A percentile compares a stretch with the other conserved stretches of the same genome.
Conservation (phyloP, 1,284 basidiomycete genomes). For the Trichosporon ovoides region DNA sequence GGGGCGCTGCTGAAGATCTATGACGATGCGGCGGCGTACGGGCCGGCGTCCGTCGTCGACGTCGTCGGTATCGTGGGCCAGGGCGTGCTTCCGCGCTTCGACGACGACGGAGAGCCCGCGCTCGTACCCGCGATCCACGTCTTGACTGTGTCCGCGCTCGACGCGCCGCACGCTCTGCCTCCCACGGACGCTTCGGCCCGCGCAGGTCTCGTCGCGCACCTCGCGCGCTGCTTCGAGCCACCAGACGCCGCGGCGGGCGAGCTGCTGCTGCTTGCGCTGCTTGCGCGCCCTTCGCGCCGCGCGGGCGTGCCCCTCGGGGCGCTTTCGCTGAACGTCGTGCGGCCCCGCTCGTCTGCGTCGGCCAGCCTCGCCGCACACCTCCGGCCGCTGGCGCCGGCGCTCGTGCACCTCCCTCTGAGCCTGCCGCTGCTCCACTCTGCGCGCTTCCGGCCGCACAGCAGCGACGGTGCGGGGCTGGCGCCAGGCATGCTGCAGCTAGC, state of each 20-base stretch:
- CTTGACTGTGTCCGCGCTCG: constrained; percentile 9
- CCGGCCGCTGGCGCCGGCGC: constrained; percentile 24
- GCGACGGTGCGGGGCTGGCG: constrained; percentile 32
- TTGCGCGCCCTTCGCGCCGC: constrained; percentile 37
- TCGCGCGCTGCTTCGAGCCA: constrained; percentile 31
- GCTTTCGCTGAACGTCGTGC: constrained; percentile 37
- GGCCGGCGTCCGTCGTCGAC: constrained; percentile 37
- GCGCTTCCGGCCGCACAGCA: constrained; percentile 32
- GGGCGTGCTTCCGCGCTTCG: not conserved
- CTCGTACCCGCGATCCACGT: constrained; percentile 44
- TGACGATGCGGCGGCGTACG: constrained; percentile 34
- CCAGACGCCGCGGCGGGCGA: constrained; percentile 38
- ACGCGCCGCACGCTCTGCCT: not conserved
- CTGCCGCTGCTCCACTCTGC: constrained; percentile 35
- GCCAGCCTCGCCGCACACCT: constrained; percentile 19
- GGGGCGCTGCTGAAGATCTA: constrained; percentile 48
- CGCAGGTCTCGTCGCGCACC: constrained; percentile 31
- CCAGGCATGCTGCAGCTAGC: constrained; percentile 44
- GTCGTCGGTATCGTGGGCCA: constrained; percentile 41
- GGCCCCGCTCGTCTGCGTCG: constrained; percentile 9
- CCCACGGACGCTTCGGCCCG: constrained; percentile 12
- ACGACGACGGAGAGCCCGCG: constrained; percentile 25
- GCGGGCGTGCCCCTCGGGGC: constrained; percentile 38
- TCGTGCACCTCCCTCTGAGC: constrained; percentile 34
- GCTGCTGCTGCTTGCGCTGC: constrained; percentile 36